phyloP scores from a whole-genome alignment of 768 basidiomycete species.

The Suillus placidus region DNA sequence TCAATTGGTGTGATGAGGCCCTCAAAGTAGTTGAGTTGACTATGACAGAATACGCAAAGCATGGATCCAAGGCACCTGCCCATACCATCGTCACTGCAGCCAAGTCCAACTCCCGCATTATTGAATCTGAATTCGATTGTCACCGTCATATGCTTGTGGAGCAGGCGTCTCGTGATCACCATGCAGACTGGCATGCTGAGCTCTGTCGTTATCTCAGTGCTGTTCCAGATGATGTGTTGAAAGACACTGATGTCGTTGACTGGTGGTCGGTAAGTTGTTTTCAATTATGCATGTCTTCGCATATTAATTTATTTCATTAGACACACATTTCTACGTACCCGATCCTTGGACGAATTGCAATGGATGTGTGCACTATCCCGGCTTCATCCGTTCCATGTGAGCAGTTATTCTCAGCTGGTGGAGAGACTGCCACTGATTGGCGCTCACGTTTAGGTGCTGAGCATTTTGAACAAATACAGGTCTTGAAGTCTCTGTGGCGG shows the following conservation, averaged over 20 bases:
- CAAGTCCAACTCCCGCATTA: neutral
- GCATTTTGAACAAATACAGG: slow-evolving; percentile 16
- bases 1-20: slow-evolving; percentile 21
- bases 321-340: slow-evolving; percentile 1
- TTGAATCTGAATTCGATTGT: slow-evolving; percentile 6
- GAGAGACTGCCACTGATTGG: slow-evolving; percentile 2
- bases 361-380: slow-evolving; percentile 2
- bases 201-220: slow-evolving; percentile 20
- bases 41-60: slow-evolving; percentile 8
- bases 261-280: slow-evolving; percentile 19
- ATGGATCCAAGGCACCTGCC: neutral
- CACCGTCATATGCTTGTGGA: neutral
- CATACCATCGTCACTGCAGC: neutral
- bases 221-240: slow-evolving; percentile 11
- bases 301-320: neutral
- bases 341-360: slow-evolving; percentile 4
- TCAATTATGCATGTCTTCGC: neutral
- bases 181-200: slow-evolving; percentile 3
- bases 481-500: slow-evolving; percentile 16
- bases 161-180: neutral
- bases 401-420: slow-evolving; percentile 16
- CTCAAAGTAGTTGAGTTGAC: slow-evolving; percentile 11
- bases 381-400: slow-evolving; percentile 20
- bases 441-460: slow-evolving; percentile 10
- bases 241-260: slow-evolving; percentile 17